Percentiles rank a stretch among this genome's conserved stretches.
Evolutionary conservation across 2,329 filamentous ascomycete species (phyloP).

Genomic region (Colletotrichum chrysophilum): DNA sequence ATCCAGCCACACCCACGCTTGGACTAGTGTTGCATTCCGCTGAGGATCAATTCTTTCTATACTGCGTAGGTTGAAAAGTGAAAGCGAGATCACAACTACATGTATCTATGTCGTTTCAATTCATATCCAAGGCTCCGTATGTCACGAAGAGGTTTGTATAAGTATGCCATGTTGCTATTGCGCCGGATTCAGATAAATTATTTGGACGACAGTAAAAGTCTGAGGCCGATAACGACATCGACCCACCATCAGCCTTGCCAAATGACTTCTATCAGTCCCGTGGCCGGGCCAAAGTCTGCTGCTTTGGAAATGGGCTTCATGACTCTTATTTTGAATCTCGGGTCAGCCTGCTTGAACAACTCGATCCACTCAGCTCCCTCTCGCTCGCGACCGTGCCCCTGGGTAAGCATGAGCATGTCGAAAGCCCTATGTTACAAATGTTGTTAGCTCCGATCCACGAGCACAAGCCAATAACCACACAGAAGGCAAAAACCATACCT

Average conservation of each 20-base stretch:
- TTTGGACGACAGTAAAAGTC: background rate
- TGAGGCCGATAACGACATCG: background rate
- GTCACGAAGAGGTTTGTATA: background rate
- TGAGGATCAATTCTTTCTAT: background rate
- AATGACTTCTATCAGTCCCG: background rate
- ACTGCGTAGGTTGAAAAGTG: background rate
- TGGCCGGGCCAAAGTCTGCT: background rate
- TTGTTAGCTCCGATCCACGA: background rate
- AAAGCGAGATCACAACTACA: background rate
- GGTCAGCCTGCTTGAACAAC: background rate
- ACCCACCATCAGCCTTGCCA: background rate
- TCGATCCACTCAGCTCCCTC: background rate
- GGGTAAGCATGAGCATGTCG: background rate
- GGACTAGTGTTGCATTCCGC: background rate
- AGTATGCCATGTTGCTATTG: background rate
- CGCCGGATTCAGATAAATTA: background rate
- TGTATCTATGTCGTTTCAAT: background rate
- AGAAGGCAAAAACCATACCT: background rate
- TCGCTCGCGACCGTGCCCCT: background rate
- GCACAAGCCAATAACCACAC: background rate
- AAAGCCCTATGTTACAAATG: background rate
- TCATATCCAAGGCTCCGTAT: background rate
- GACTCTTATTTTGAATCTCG: background rate
- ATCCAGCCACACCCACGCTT: background rate
- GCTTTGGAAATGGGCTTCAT: background rate